Conservation (phyloP, 2,329 filamentous ascomycete genomes). For the Metarhizium sp. region DNA sequence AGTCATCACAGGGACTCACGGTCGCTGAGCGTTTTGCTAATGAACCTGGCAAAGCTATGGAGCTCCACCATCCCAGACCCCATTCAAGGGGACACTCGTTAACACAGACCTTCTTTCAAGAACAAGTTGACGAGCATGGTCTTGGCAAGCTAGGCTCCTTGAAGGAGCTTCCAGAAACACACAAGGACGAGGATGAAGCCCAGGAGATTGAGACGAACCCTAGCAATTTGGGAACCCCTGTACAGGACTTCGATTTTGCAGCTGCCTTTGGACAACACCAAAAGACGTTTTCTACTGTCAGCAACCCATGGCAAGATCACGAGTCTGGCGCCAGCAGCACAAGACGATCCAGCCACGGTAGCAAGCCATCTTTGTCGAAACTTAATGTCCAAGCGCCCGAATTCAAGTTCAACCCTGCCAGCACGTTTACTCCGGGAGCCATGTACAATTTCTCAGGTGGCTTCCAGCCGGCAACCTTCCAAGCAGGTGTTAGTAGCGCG, state of each 20-base stretch:
- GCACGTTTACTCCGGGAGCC: constrained; percentile 35
- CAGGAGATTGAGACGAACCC: constrained; percentile 67
- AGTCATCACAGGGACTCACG: constrained; percentile 41
- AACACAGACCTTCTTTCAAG: constrained; percentile 53
- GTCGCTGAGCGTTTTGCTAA: constrained; percentile 42
- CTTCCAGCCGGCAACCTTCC: constrained; percentile 41
- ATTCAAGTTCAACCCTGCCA: constrained; percentile 65
- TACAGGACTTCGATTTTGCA: constrained; percentile 38
- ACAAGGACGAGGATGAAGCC: constrained; percentile 37
- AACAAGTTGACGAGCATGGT: constrained; percentile 27
- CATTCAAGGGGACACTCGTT: constrained; percentile 65
- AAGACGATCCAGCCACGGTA: constrained; percentile 45
- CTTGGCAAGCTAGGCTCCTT: constrained; percentile 30
- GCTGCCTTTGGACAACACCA: constrained; percentile 39
- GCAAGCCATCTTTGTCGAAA: constrained; percentile 64
- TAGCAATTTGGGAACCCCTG: constrained; percentile 59
- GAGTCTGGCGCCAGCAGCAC: constrained; percentile 28
- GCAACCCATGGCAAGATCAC: constrained; percentile 55
- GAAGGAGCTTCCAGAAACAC: constrained; percentile 29
- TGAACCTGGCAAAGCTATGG: constrained; percentile 42
- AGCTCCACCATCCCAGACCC: constrained; percentile 64
- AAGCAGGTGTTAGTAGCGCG: constrained; percentile 19
- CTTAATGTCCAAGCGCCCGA: constrained; percentile 85
- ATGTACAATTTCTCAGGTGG: constrained; percentile 39
- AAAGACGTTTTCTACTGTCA: constrained; percentile 44